These are phyloP conservation scores for Stachybotrys chlorohalonatus DNA, from an alignment of 2,329 filamentous ascomycete species.

Conservation along the genomic window DNA sequence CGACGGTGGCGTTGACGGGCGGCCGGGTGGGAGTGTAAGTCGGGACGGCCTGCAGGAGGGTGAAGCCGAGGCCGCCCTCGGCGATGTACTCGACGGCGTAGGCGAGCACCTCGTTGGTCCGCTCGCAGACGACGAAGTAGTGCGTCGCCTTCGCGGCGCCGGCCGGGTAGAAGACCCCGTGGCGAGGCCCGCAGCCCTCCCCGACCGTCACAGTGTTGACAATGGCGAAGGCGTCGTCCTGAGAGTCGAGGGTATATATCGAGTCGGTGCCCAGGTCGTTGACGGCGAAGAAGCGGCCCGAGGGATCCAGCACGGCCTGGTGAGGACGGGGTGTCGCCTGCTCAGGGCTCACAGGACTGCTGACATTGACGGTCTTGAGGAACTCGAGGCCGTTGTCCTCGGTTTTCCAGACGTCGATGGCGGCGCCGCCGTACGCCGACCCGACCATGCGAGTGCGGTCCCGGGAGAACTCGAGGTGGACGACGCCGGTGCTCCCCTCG, in stretches of 20 bases:
- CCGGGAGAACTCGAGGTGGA: slow-evolving; percentile 36
- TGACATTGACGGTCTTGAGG: slow-evolving; percentile 28
- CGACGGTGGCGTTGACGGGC: slow-evolving; percentile 24
- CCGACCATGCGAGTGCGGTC: slow-evolving; percentile 36
- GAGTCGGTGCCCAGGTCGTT: slow-evolving; percentile 40
- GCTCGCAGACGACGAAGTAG: slow-evolving; percentile 39
- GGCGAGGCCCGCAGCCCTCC: slow-evolving; percentile 38
- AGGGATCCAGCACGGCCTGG: slow-evolving; percentile 38
- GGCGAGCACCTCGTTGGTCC: slow-evolving; percentile 33
- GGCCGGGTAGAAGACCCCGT: slow-evolving; percentile 37
- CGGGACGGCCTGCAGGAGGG: slow-evolving; percentile 25
- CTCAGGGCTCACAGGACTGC: slow-evolving; percentile 14
- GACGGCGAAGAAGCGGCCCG: slow-evolving; percentile 38
- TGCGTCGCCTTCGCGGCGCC: slow-evolving; percentile 25
- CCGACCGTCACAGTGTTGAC: slow-evolving; percentile 21
- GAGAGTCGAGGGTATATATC: slow-evolving; percentile 35
- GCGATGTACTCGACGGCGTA: slow-evolving; percentile 30
- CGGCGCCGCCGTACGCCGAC: slow-evolving; percentile 29
- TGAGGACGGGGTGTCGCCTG: slow-evolving; percentile 32
- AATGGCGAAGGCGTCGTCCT: slow-evolving; percentile 29
- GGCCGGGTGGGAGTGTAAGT: slow-evolving; percentile 27
- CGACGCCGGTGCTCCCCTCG: slow-evolving; percentile 32
- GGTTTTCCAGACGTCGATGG: slow-evolving; percentile 37
- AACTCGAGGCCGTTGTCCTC: slow-evolving; percentile 24
- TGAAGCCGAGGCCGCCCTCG: slow-evolving; percentile 24